Evolutionary conservation across 2,329 filamentous ascomycete genomes (phyloP).

Genomic region (Gnomoniopsis smithogilvyi): DNA sequence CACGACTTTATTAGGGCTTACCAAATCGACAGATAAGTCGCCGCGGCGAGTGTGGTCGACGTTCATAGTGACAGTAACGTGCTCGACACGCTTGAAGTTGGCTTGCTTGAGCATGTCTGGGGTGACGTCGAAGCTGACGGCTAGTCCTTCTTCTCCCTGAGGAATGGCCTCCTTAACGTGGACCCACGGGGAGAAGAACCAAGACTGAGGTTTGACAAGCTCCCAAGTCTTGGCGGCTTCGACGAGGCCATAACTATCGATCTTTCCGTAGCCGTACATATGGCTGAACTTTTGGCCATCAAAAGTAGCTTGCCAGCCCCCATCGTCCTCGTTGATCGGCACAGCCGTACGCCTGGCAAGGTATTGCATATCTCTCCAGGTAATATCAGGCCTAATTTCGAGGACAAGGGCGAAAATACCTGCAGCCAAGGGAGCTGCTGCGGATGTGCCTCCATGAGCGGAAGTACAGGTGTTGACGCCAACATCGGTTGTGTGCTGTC

Average conservation of each 20-base stretch:
- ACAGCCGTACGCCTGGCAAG: slow-evolving; percentile 81
- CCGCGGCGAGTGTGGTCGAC: slow-evolving; percentile 82
- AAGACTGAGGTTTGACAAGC: slow-evolving; percentile 90
- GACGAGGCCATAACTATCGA: slow-evolving; percentile 83
- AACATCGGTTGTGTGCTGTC: slow-evolving; percentile 86
- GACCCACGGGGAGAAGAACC: slow-evolving; percentile 92
- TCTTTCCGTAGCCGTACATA: slow-evolving; percentile 92
- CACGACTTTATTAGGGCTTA: slow-evolving; percentile 76
- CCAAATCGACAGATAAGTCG: slow-evolving; percentile 87
- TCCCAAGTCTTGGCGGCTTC: slow-evolving; percentile 83
- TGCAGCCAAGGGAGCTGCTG: slow-evolving; percentile 87
- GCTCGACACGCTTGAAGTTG: slow-evolving; percentile 84
- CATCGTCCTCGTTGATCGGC: slow-evolving; percentile 67
- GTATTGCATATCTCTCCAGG: slow-evolving; percentile 94
- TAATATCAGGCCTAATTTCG: slow-evolving; percentile 78
- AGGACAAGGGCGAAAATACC: slow-evolving; percentile 89
- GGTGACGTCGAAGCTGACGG: slow-evolving; percentile 79
- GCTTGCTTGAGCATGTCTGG: slow-evolving; percentile 74
- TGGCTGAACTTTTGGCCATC: slow-evolving; percentile 89
- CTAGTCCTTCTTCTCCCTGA: slow-evolving; percentile 76
- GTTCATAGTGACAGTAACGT: slow-evolving; percentile 98
- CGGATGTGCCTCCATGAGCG: slow-evolving; percentile 91
- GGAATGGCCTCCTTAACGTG: slow-evolving; percentile 84
- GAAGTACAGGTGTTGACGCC: slow-evolving; percentile 75
- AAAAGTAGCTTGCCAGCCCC: slow-evolving; percentile 77